Conservation (phyloP, 768 basidiomycete genomes). For the Boletus rubescentipes region DNA sequence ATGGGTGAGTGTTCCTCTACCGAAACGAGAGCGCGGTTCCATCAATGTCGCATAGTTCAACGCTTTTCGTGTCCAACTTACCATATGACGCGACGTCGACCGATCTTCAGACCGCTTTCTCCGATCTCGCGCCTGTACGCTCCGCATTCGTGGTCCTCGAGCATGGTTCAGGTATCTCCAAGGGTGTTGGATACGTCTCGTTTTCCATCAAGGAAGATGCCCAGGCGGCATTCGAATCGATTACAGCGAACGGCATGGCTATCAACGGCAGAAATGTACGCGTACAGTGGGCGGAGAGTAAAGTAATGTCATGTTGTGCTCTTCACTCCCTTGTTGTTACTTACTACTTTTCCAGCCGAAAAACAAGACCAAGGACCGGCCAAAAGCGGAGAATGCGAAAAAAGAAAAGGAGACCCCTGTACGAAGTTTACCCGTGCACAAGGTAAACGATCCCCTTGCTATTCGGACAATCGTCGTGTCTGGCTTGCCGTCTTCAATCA, state of each 20-base stretch:
- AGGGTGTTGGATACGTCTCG: conserved; percentile 95
- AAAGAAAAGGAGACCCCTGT: conserved; percentile 42
- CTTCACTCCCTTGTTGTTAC: background rate
- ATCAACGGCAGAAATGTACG: conserved; percentile 70
- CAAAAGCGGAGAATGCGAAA: conserved; percentile 28
- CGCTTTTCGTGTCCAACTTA: conserved; percentile 90
- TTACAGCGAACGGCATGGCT: conserved; percentile 61
- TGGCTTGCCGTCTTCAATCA: conserved; percentile 63
- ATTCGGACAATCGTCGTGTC: conserved; percentile 78
- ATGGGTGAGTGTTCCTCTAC: conserved; percentile 20
- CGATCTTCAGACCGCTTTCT: conserved; percentile 90
- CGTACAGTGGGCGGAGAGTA: conserved; percentile 78
- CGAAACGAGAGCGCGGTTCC: background rate
- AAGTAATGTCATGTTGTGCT: conserved; percentile 44
- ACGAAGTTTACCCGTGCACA: conserved; percentile 33
- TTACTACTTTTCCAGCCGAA: conserved; percentile 38
- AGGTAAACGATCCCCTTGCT: conserved; percentile 69
- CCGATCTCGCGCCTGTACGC: conserved; percentile 91
- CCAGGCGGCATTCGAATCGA: conserved; percentile 62
- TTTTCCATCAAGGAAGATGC: conserved; percentile 92
- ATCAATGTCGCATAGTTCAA: conserved; percentile 50
- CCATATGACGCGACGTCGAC: conserved; percentile 89
- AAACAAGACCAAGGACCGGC: conserved; percentile 35
- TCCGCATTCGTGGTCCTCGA: conserved; percentile 92
- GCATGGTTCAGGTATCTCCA: conserved; percentile 69